Evolutionary conservation across 164 flowering plant species (phyloP).

Genomic region (Aristolochia californica): DNA sequence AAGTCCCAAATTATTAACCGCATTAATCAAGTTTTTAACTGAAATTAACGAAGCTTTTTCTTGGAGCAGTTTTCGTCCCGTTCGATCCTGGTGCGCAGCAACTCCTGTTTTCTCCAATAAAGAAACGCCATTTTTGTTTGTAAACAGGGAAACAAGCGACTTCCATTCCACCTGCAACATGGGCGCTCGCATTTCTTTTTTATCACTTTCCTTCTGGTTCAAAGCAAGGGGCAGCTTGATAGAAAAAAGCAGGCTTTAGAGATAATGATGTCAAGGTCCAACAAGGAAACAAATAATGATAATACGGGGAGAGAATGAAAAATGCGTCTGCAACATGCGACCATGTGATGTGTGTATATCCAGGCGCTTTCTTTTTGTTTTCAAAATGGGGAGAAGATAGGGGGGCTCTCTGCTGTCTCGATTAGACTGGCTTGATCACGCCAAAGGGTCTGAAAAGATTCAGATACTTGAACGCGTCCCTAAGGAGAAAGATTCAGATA

Average conservation of each 20-base stretch:
- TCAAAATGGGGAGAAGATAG: too few relatives aligned
- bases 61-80: too few relatives aligned
- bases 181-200: constrained; percentile 9
- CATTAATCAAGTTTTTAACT: too few relatives aligned
- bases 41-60: too few relatives aligned
- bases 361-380: too few relatives aligned
- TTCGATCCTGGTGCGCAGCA: too few relatives aligned
- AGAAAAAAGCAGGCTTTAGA: constrained; percentile 9
- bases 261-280: constrained; percentile 32
- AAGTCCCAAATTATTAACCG: too few relatives aligned
- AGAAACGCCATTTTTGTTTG: neutral
- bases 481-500: neutral
- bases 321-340: constrained; percentile 5
- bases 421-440: too few relatives aligned
- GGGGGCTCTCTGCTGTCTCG: too few relatives aligned
- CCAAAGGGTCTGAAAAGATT: neutral
- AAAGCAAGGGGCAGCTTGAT: too few relatives aligned
- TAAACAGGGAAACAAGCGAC: neutral
- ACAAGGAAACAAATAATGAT: constrained; percentile 3
- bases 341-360: constrained; percentile 55
- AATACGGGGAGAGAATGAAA: neutral
- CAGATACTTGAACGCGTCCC: neutral
- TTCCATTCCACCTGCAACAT: constrained; percentile 17
- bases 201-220: too few relatives aligned
- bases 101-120: neutral